Base-by-base conservation (phyloP, 1,139 yeast genomes). In the Kluyveromyces marxianus region DNA sequence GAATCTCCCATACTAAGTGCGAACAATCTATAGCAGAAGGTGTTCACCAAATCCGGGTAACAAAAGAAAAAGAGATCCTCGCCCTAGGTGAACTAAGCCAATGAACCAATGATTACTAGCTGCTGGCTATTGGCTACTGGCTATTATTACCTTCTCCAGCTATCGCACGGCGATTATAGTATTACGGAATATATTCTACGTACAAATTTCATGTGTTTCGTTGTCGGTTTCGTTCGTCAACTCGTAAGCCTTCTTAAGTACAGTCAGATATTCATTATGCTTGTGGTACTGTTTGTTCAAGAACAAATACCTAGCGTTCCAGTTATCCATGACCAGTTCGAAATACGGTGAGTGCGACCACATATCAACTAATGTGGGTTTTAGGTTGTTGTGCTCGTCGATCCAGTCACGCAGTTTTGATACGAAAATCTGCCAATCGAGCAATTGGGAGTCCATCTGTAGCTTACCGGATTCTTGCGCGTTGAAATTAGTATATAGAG, bases 251-350 rank as follows among this genome's bases (percentile, higher is more conserved):
- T 51, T 45, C 21, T 60, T 59, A 35, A 68, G 46, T 8, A 59
- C 57, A 4, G 58, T 57, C 38, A 62, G 47, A 45, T 69, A 69
- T 1, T 53, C 56, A 33, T 54, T 53, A 45, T 62, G 62, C 49
- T 65, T 66, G 32, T 63, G 56, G 43, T 58, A 60, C 45, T 68
- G 69, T 44, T 54, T 59, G 42, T 60, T 60, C 42, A 69, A 46
- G 46, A 60, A 65, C 25, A 63, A 56, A 42, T 69, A 68, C 46
- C 65, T 69, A 35, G 57, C 58, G 44, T 66, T 63, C 74, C 74
- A 69, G 44, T 68, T 69, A 37, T 58, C 60, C 67, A 67, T 62
- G 2, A 67, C 69, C 3, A 48, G 35, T 8, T 64, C 65, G 43
- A 60, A 62, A 3, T 42, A 44, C 4, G 37, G 35, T 2, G 54